Percentiles rank a stretch among this genome's conserved stretches.
Evolutionary conservation across 2,329 filamentous ascomycete species (phyloP).

Genomic region (Ilyonectria robusta): DNA sequence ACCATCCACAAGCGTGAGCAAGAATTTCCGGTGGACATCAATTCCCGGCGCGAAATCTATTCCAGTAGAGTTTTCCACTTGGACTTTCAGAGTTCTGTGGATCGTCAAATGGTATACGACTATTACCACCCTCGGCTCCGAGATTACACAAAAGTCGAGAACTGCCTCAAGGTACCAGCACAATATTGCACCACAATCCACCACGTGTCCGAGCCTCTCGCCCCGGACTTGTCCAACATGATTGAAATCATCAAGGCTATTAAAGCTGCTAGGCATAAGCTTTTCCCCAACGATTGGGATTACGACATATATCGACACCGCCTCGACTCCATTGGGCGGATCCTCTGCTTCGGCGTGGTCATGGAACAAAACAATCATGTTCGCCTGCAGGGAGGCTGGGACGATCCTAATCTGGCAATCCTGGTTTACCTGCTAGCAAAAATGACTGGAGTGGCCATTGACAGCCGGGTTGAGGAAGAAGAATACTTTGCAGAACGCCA

Average conservation of each 20-base stretch:
- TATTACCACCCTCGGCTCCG: slow-evolving; percentile 13
- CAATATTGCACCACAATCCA: slow-evolving; percentile 26
- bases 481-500: slow-evolving; percentile 1
- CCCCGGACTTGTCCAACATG: slow-evolving; percentile 31
- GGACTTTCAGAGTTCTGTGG: slow-evolving; percentile 20
- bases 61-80: slow-evolving; percentile 15
- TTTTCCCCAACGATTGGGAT: slow-evolving; percentile 28
- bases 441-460: neutral
- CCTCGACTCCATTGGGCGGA: slow-evolving; percentile 20
- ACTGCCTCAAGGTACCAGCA: slow-evolving; percentile 27
- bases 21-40: neutral
- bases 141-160: slow-evolving; percentile 26
- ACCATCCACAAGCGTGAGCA: neutral
- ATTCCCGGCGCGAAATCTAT: neutral
- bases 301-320: neutral
- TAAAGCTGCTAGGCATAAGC: neutral
- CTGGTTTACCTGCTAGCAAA: slow-evolving; percentile 22
- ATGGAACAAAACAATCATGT: slow-evolving; percentile 3
- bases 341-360: slow-evolving; percentile 35
- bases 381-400: slow-evolving; percentile 20
- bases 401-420: slow-evolving; percentile 32
- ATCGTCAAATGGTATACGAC: slow-evolving; percentile 26
- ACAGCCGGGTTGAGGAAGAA: neutral
- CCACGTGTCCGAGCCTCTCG: slow-evolving; percentile 34
- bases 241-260: slow-evolving; percentile 23